These are phyloP conservation scores for Beauveria scarabaeidicola DNA, from an alignment of 2,329 filamentous ascomycete genomes.

Conservation along the genomic window DNA sequence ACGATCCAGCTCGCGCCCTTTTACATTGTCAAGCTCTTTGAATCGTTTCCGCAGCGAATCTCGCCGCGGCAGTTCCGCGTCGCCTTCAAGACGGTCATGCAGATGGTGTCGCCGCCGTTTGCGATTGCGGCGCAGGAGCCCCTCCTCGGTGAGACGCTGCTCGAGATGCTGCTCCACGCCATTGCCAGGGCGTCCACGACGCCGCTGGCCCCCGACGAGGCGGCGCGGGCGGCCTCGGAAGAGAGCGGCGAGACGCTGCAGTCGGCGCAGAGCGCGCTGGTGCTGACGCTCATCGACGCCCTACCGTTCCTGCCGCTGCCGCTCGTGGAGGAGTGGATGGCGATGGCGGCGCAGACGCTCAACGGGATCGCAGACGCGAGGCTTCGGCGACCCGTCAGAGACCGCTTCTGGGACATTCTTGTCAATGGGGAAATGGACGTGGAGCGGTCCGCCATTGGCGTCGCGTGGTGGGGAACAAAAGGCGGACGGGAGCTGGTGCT, in stretches of 20 bases:
- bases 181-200: constrained; percentile 42
- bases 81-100: constrained; percentile 77
- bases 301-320: constrained; percentile 63
- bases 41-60: constrained; percentile 69
- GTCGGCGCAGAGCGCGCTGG: constrained; percentile 73
- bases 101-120: constrained; percentile 73
- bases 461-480: constrained; percentile 73
- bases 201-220: constrained; percentile 31
- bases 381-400: constrained; percentile 57
- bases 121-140: constrained; percentile 64
- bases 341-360: constrained; percentile 59
- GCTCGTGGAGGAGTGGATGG: constrained; percentile 73
- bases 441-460: constrained; percentile 67
- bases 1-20: constrained; percentile 67
- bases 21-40: constrained; percentile 74
- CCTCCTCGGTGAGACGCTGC: constrained; percentile 66
- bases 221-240: constrained; percentile 22
- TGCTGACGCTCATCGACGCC: constrained; percentile 70
- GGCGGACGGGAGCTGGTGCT: constrained; percentile 46
- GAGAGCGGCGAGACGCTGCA: constrained; percentile 28
- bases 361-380: constrained; percentile 51
- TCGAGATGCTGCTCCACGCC: constrained; percentile 66
- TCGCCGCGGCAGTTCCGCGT: constrained; percentile 80
- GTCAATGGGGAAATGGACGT: constrained; percentile 82
- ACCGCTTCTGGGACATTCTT: constrained; percentile 71